Evolutionary conservation across 768 basidiomycete genomes (phyloP), one percentile per base, ranked within the genome.

Genomic region (Kwoniella sp.): DNA sequence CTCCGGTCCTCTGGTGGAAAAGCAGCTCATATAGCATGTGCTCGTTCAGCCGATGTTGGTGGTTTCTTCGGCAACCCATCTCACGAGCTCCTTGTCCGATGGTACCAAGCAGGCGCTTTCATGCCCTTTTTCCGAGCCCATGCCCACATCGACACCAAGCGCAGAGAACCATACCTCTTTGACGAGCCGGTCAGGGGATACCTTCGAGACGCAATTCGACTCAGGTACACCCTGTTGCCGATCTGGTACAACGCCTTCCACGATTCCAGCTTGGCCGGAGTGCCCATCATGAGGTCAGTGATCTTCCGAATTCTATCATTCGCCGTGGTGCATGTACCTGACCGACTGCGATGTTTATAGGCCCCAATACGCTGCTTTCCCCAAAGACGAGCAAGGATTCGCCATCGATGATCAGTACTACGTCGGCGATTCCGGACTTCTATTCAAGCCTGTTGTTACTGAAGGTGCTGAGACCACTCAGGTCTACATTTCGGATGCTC

Each of bases 11-110:
- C 9, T 31, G 9, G 9, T 28, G 23, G 48, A 26, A 8, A 4
- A 26, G 31, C 29, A n/a, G 37, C 15, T 2, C 0, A n/a, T 7
- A 2, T 11, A 45, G 13, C 41, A 20, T 15, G 2, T 58, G n/a
- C 48, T 22, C 20, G 2, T 28, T 5, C 15, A 98, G 95, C 96
- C 67, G 96, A 99, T 74, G 93, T 98, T 58, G 95, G 96, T 22
- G 96, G 96, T 17, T 99, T 98, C 88, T 98, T 98, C 76, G 94
- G 95, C 20, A 94, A 98, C 80, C 94, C 96, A 0, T 87, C 89
- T 51, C 85, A 90, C 0, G 96, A 98, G 75, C 92, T 98, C 88
- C 87, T 99, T 34, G 89, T 93, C 9, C 85, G 96, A 54, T 99
- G 95, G 94, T 98, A 99, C 72, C 92, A 91, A 82, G 90, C 95